Evolutionary conservation across 2,329 filamentous ascomycete species (phyloP).

Genomic region (Dactylella cylindrospora): DNA sequence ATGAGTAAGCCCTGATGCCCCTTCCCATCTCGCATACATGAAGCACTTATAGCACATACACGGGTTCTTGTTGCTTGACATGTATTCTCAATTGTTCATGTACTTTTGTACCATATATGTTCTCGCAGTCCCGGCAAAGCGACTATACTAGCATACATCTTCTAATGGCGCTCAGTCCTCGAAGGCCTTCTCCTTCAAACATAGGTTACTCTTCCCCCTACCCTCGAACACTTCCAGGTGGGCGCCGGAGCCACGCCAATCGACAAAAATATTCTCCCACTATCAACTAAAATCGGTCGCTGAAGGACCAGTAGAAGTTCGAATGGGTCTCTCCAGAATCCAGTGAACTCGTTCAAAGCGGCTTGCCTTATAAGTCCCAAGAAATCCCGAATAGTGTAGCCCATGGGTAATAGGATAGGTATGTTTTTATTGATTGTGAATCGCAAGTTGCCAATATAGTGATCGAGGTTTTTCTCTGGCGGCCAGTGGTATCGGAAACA

Average conservation of each 20-base stretch:
- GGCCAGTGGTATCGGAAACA: slow-evolving; percentile 26
- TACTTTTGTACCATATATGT: too few relatives aligned
- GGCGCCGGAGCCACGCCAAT: slow-evolving; percentile 26
- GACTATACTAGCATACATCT: too few relatives aligned
- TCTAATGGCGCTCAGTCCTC: too few relatives aligned
- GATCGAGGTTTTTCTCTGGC: slow-evolving; percentile 27
- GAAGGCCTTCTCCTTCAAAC: too few relatives aligned
- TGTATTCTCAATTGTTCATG: too few relatives aligned
- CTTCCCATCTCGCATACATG: too few relatives aligned
- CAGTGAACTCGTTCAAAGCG: slow-evolving; percentile 22
- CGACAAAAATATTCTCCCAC: slow-evolving; percentile 16
- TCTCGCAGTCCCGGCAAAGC: too few relatives aligned
- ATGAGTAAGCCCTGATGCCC: too few relatives aligned
- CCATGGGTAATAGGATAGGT: not conserved
- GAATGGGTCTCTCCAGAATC: slow-evolving; percentile 29
- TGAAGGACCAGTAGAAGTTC: slow-evolving; percentile 19
- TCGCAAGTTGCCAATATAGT: slow-evolving; percentile 26
- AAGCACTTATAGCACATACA: too few relatives aligned
- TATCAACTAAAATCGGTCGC: slow-evolving; percentile 22
- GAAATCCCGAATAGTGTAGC: slow-evolving; percentile 19
- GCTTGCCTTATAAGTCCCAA: slow-evolving; percentile 19
- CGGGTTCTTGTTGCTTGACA: too few relatives aligned
- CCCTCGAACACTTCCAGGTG: slow-evolving; percentile 23
- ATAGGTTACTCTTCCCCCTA: too few relatives aligned
- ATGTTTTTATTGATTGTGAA: slow-evolving; percentile 37